A percentile compares a stretch with the other conserved stretches of the same genome.
phyloP scores from a whole-genome alignment of 768 basidiomycete genomes.

The Russula virescens region DNA sequence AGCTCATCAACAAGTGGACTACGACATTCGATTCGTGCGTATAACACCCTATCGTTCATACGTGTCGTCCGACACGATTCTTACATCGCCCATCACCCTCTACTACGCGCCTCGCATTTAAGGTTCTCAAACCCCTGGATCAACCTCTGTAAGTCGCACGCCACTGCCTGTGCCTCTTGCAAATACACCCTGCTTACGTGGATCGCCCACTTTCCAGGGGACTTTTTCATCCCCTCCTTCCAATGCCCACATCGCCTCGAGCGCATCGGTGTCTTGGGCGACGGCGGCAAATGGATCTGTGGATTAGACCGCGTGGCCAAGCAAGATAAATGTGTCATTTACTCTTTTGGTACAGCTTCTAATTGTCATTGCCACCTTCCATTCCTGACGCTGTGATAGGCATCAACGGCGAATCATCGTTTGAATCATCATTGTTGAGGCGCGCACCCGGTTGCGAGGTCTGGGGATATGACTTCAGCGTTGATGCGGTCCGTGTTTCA shows the following conservation, averaged over 20 bases:
- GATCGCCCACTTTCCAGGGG: constrained; percentile 31
- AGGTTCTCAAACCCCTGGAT: neutral
- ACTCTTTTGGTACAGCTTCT: constrained; percentile 39
- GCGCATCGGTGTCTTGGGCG: constrained; percentile 43
- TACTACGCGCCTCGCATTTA: neutral
- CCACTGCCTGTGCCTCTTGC: no score
- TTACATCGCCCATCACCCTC: no score
- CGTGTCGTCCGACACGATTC: no score
- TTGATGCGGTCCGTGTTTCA: constrained; percentile 29
- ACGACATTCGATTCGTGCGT: neutral
- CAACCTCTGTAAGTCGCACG: neutral
- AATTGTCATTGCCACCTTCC: neutral
- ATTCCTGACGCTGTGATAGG: constrained; percentile 28
- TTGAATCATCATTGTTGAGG: constrained; percentile 43
- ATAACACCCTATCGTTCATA: neutral
- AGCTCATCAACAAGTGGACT: neutral
- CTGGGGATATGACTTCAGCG: constrained; percentile 40
- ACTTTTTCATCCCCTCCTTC: constrained; percentile 47
- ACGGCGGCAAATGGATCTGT: constrained; percentile 52
- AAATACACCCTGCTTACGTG: no score
- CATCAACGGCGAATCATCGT: constrained; percentile 44
- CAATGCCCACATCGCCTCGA: constrained; percentile 45
- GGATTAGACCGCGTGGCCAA: constrained; percentile 40
- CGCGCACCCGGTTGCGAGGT: constrained; percentile 36
- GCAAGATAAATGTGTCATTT: constrained; percentile 29